These are phyloP conservation scores for Xerocomellus dryophilus DNA, from an alignment of 768 basidiomycete genomes.

Conservation along the genomic window DNA sequence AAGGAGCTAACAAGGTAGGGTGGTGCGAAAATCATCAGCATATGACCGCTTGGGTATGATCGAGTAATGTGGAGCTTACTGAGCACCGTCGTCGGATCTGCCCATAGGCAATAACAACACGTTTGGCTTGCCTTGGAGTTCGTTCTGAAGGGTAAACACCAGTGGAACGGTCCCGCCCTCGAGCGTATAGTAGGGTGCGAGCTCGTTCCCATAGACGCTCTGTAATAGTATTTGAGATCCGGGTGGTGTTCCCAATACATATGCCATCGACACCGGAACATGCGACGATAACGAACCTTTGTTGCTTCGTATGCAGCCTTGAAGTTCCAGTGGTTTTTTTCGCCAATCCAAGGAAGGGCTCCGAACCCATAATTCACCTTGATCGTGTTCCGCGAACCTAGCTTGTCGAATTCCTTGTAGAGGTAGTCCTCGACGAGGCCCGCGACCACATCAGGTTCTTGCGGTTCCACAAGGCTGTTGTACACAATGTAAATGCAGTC, in stretches of 20 bases:
- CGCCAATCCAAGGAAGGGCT: slow-evolving; percentile 83
- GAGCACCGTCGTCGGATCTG: slow-evolving; percentile 87
- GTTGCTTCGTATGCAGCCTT: slow-evolving; percentile 80
- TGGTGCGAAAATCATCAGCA: slow-evolving; percentile 26
- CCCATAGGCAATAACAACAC: slow-evolving; percentile 88
- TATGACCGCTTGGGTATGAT: background rate
- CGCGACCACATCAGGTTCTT: slow-evolving; percentile 67
- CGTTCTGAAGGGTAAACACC: slow-evolving; percentile 82
- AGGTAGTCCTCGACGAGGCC: slow-evolving; percentile 66
- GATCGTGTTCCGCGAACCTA: slow-evolving; percentile 75
- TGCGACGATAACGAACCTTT: slow-evolving; percentile 38
- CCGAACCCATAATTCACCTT: slow-evolving; percentile 61
- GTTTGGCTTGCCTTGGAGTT: slow-evolving; percentile 58
- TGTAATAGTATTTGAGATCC: background rate
- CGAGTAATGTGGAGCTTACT: slow-evolving; percentile 43
- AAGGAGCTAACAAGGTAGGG: no score
- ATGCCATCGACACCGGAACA: no score
- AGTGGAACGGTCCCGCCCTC: slow-evolving; percentile 90
- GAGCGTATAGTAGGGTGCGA: slow-evolving; percentile 67
- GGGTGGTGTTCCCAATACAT: background rate
- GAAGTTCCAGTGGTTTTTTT: slow-evolving; percentile 83
- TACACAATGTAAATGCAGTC: background rate
- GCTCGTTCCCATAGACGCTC: slow-evolving; percentile 22
- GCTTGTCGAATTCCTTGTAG: slow-evolving; percentile 70
- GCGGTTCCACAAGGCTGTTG: slow-evolving; percentile 68